These are phyloP conservation scores for Globisporangium camurandrum DNA, from an alignment of 352 stramenopile species.

Conservation along the genomic window DNA sequence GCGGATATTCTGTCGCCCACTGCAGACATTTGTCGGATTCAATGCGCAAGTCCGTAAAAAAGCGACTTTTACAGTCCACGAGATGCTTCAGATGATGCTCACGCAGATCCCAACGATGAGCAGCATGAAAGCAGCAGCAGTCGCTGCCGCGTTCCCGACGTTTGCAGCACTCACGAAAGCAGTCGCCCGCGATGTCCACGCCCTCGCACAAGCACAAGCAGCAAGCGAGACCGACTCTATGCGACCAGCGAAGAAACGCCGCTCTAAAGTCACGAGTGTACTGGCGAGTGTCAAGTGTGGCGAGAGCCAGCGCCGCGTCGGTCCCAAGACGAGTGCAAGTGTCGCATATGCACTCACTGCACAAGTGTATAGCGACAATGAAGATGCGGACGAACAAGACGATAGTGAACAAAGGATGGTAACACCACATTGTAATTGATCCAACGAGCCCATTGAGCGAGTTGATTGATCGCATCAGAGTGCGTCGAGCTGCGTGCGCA, in stretches of 20 bases:
- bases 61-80: conserved; percentile 50
- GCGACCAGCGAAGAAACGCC: conserved; percentile 3
- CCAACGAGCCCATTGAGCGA: no score
- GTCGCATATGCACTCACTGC: conserved; percentile 29
- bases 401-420: neutral
- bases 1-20: conserved; percentile 37
- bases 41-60: conserved; percentile 77
- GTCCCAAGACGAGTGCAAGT: conserved; percentile 21
- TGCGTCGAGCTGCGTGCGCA: conserved; percentile 41
- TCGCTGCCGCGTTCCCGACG: conserved; percentile 37
- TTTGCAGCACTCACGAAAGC: no score
- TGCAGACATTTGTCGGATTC: conserved; percentile 46
- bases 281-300: conserved; percentile 39
- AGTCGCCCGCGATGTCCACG: no score
- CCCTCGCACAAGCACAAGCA: neutral
- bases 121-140: conserved; percentile 35
- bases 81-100: conserved; percentile 83
- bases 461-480: conserved; percentile 26
- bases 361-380: conserved; percentile 23
- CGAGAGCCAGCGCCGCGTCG: conserved; percentile 40
- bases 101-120: conserved; percentile 63
- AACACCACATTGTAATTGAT: no score
- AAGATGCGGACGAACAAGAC: conserved; percentile 3
- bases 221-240: neutral
- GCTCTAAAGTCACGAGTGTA: conserved; percentile 17